A percentile compares a stretch with the other conserved stretches of the same genome.
Evolutionary conservation across 768 basidiomycete genomes (phyloP).

Genomic region (Phanerodontia chrysosporium): DNA sequence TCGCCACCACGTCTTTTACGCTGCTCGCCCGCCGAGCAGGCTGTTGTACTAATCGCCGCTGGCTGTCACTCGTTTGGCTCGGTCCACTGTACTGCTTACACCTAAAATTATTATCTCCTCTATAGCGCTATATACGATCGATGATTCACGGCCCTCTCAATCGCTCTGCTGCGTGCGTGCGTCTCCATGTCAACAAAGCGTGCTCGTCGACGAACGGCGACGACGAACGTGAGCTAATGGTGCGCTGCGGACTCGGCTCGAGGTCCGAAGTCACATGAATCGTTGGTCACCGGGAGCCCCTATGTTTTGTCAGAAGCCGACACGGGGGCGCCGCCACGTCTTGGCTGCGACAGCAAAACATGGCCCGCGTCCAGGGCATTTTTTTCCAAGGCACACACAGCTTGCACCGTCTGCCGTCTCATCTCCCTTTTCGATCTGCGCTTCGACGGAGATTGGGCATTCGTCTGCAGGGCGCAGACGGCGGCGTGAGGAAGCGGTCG

Average conservation of each 20-base stretch:
- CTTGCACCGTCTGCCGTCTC: too few relatives aligned
- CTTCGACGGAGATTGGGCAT: too few relatives aligned
- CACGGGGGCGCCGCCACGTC: too few relatives aligned
- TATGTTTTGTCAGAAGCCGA: not conserved
- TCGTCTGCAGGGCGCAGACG: too few relatives aligned
- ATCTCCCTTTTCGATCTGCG: too few relatives aligned
- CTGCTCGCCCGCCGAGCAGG: not conserved
- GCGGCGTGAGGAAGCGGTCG: too few relatives aligned
- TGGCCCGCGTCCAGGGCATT: too few relatives aligned
- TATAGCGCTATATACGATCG: not conserved
- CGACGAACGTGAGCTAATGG: not conserved
- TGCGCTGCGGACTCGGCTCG: not conserved
- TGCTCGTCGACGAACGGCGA: not conserved
- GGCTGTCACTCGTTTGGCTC: slow-evolving; percentile 2
- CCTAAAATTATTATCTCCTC: not conserved
- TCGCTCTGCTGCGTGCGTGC: not conserved
- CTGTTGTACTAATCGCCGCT: slow-evolving; percentile 1
- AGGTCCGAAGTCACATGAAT: not conserved
- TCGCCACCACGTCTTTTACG: not conserved
- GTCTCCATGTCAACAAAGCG: not conserved
- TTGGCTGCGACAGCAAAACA: too few relatives aligned
- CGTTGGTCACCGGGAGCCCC: not conserved
- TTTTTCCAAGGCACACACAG: too few relatives aligned
- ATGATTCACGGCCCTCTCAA: not conserved
- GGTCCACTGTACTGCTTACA: slow-evolving; percentile 1